Evolutionary conservation across 202 grass and related monocot species (phyloP).

Genomic region (Panicum hallii): DNA sequence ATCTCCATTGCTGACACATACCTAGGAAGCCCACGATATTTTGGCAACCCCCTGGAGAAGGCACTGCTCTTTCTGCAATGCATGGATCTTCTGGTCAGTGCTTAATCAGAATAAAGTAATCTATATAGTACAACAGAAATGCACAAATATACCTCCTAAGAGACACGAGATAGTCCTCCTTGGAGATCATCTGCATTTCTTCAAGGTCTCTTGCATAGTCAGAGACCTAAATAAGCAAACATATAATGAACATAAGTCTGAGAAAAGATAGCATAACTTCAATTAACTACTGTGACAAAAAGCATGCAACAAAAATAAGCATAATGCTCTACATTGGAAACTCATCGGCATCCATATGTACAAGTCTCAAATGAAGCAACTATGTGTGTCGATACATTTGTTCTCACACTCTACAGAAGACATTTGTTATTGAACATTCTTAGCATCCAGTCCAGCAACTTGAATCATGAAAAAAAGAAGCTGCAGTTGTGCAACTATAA

Average conservation of each 20-base stretch:
- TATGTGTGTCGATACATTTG: background rate
- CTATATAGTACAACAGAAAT: conserved; percentile 26
- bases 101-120: conserved; percentile 48
- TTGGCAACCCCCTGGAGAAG: conserved; percentile 93
- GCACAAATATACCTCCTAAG: conserved; percentile 83
- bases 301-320: conserved; percentile 9
- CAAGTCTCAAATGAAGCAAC: conserved; percentile 31
- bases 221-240: conserved; percentile 73
- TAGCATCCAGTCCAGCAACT: background rate
- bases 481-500: background rate
- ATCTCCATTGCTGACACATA: conserved; percentile 43
- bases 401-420: conserved; percentile 17
- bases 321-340: background rate
- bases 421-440: background rate
- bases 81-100: conserved; percentile 38
- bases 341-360: background rate
- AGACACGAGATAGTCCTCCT: conserved; percentile 98
- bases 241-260: conserved; percentile 50
- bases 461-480: conserved; percentile 21
- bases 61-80: conserved; percentile 97
- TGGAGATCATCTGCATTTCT: conserved; percentile 98
- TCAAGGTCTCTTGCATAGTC: conserved; percentile 99
- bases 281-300: conserved; percentile 16
- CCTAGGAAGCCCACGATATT: conserved; percentile 91
- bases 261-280: conserved; percentile 13